A percentile compares a stretch with the other conserved stretches of the same genome.
phyloP scores from a whole-genome alignment of 768 basidiomycete genomes.

The Calocybe gangraenosa region DNA sequence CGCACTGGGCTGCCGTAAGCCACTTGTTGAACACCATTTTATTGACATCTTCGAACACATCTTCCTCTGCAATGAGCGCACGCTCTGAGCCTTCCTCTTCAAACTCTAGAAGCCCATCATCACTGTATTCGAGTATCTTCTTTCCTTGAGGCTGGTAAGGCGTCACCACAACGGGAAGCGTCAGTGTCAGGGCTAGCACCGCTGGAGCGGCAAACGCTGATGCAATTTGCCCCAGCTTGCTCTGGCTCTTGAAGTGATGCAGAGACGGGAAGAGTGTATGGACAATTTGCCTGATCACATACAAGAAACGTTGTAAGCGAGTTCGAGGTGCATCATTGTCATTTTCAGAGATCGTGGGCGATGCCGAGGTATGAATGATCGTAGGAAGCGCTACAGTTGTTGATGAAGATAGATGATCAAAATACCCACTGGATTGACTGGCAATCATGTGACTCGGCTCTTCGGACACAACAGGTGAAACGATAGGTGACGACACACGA shows the following conservation, averaged over 20 bases:
- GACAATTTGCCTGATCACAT: constrained; percentile 36
- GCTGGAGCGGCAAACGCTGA: constrained; percentile 84
- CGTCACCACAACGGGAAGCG: constrained; percentile 83
- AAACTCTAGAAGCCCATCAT: constrained; percentile 57
- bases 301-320: constrained; percentile 33
- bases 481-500: constrained; percentile 14
- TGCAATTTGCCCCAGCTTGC: constrained; percentile 64
- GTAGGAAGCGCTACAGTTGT: constrained; percentile 40
- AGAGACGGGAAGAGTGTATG: constrained; percentile 85
- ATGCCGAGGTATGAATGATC: constrained; percentile 55
- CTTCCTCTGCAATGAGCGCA: constrained; percentile 69
- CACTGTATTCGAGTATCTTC: constrained; percentile 31
- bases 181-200: constrained; percentile 79
- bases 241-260: constrained; percentile 67
- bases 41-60: constrained; percentile 64
- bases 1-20: constrained; percentile 82
- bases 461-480: constrained; percentile 19
- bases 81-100: constrained; percentile 75
- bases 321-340: constrained; percentile 43
- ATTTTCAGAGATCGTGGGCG: constrained; percentile 33
- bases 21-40: constrained; percentile 71
- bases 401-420: constrained; percentile 7
- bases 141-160: constrained; percentile 43
- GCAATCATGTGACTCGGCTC: constrained; percentile 15
- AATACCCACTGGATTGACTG: constrained; percentile 15